Percentiles rank a stretch among this genome's conserved stretches.
Conservation (phyloP, 208 protist genomes). For the Leishmania aethiopica region DNA sequence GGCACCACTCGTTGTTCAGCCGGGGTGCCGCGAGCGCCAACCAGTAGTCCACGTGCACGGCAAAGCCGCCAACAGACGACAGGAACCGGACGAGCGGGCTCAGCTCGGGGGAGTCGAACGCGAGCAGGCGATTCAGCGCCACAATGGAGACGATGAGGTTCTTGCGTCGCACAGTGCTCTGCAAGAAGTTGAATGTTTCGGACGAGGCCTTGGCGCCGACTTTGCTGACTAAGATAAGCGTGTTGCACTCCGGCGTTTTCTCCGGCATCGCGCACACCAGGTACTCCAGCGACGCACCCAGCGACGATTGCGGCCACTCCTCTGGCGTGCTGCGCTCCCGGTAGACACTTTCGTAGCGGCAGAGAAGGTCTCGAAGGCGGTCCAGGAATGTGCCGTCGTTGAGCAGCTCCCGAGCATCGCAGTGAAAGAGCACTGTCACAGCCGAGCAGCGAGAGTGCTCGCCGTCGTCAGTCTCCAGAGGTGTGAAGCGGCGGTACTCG, state of each 20-base stretch:
- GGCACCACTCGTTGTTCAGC: slow-evolving; percentile 84
- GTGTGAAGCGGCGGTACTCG: slow-evolving; percentile 47
- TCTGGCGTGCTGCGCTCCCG: slow-evolving; percentile 34
- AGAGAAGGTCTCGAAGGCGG: slow-evolving; percentile 48
- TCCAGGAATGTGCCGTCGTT: slow-evolving; percentile 52
- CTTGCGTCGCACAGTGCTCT: slow-evolving; percentile 78
- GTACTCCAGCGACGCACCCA: slow-evolving; percentile 71
- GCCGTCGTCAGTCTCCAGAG: slow-evolving; percentile 22
- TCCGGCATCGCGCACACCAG: slow-evolving; percentile 69
- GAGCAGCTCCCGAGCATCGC: slow-evolving; percentile 54
- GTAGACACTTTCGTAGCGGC: slow-evolving; percentile 70
- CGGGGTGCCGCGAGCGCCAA: slow-evolving; percentile 57
- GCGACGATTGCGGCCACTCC: slow-evolving; percentile 61
- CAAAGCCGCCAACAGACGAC: slow-evolving; percentile 75
- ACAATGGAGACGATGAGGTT: slow-evolving; percentile 86
- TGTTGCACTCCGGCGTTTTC: slow-evolving; percentile 61
- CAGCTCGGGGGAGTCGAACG: slow-evolving; percentile 61
- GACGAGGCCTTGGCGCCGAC: slow-evolving; percentile 36
- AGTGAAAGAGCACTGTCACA: slow-evolving; percentile 59
- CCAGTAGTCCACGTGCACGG: slow-evolving; percentile 83
- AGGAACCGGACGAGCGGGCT: slow-evolving; percentile 77
- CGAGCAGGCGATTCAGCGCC: slow-evolving; percentile 58
- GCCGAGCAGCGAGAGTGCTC: slow-evolving; percentile 22
- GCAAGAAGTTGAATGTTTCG: slow-evolving; percentile 61
- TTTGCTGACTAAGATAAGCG: slow-evolving; percentile 74